Percentiles rank a stretch among this genome's conserved stretches.
These are phyloP conservation scores for Mycena galopus DNA, from an alignment of 768 basidiomycete species.

Conservation along the genomic window DNA sequence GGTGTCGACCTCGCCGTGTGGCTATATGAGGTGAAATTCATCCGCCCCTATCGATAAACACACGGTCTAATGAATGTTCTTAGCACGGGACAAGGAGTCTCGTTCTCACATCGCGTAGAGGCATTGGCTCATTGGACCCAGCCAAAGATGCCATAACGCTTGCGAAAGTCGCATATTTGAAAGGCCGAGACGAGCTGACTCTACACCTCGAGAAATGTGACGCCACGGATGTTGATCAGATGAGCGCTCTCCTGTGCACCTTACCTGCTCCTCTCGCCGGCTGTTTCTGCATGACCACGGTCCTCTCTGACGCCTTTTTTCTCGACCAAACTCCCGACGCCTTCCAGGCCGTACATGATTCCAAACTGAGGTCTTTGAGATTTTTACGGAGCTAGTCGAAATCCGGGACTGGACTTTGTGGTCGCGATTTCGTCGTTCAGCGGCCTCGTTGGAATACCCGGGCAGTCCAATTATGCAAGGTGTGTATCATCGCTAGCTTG, in stretches of 20 bases:
- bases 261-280: conserved; percentile 11
- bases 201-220: conserved; percentile 15
- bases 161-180: conserved; percentile 7
- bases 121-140: conserved; percentile 10
- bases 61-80: not conserved
- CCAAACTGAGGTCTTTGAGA: conserved; percentile 17
- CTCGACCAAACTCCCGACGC: conserved; percentile 18
- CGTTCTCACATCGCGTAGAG: conserved; percentile 10
- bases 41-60: not conserved
- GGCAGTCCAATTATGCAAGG: conserved; percentile 29
- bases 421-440: conserved; percentile 20
- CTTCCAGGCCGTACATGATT: conserved; percentile 15
- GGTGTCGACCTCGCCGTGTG: conserved; percentile 9
- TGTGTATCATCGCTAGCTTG: not conserved
- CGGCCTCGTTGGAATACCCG: conserved; percentile 12
- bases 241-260: not conserved
- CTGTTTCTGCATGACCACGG: conserved; percentile 25
- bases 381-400: not conserved
- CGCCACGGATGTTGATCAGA: not conserved
- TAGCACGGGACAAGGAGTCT: conserved; percentile 16
- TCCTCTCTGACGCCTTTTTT: conserved; percentile 11
- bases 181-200: not conserved
- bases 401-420: conserved; percentile 18
- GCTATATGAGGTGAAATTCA: conserved; percentile 16
- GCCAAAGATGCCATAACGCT: not conserved